Percentiles rank a stretch among this genome's conserved stretches.
Conservation (phyloP, 2,329 filamentous ascomycete genomes). For the Aspergillus quadricinctus region DNA sequence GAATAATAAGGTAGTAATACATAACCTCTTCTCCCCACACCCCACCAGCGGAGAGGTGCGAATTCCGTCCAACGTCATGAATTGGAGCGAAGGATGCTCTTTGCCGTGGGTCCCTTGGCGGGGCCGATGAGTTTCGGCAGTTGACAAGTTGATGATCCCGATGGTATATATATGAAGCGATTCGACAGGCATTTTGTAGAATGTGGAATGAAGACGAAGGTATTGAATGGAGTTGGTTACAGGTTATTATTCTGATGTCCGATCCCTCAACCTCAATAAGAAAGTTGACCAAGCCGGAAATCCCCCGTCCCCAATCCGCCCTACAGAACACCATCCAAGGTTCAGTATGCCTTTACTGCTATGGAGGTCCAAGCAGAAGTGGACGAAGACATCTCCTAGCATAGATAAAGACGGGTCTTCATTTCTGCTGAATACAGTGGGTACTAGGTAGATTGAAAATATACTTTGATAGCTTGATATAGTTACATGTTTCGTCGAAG, state of each 20-base stretch:
- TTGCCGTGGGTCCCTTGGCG: constrained; percentile 15
- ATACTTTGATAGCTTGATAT: neutral
- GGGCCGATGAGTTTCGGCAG: constrained; percentile 8
- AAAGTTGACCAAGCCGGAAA: neutral
- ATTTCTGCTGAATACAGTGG: neutral
- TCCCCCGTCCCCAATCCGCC: neutral
- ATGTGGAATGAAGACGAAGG: neutral
- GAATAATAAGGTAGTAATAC: constrained; percentile 16
- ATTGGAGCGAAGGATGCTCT: constrained; percentile 5
- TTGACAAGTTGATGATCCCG: constrained; percentile 4
- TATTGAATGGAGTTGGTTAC: neutral
- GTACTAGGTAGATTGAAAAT: neutral
- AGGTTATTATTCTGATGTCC: neutral
- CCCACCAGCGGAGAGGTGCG: constrained; percentile 7
- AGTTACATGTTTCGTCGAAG: neutral
- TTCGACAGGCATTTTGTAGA: neutral
- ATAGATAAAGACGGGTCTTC: neutral
- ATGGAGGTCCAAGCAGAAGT: neutral
- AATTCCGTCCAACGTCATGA: constrained; percentile 9
- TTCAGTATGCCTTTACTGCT: neutral
- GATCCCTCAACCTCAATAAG: neutral
- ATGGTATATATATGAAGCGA: neutral
- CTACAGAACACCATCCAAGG: neutral
- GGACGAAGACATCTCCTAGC: neutral
- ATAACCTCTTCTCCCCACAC: constrained; percentile 12